These are phyloP conservation scores for Lachancea mirantina DNA, from an alignment of 805 yeast species.

Conservation along the genomic window DNA sequence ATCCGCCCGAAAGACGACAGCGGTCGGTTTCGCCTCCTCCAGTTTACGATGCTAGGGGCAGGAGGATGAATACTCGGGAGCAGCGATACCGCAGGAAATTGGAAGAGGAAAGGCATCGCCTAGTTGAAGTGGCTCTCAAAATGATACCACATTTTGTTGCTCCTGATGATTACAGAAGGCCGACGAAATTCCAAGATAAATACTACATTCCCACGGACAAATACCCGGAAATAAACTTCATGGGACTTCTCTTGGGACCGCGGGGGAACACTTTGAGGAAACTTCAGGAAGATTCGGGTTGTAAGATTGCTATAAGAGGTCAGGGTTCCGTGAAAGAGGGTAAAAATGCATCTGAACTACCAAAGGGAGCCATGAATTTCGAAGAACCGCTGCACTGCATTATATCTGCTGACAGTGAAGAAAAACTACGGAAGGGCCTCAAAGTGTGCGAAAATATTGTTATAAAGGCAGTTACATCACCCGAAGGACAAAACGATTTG, in stretches of 20 bases:
- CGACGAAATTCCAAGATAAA: slow-evolving; percentile 71
- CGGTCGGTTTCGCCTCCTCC: slow-evolving; percentile 91
- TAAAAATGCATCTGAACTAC: slow-evolving; percentile 44
- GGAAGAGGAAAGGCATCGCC: slow-evolving; percentile 71
- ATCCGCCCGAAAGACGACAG: slow-evolving; percentile 41
- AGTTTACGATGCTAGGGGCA: slow-evolving; percentile 73
- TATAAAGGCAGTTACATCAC: slow-evolving; percentile 76
- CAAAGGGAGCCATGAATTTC: slow-evolving; percentile 45
- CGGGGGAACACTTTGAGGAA: slow-evolving; percentile 84
- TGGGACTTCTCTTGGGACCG: slow-evolving; percentile 88
- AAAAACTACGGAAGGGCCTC: slow-evolving; percentile 67
- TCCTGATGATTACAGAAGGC: slow-evolving; percentile 68
- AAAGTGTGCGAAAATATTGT: slow-evolving; percentile 68
- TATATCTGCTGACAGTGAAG: slow-evolving; percentile 75
- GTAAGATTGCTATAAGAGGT: slow-evolving; percentile 86
- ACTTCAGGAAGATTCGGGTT: slow-evolving; percentile 80
- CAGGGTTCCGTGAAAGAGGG: slow-evolving; percentile 96
- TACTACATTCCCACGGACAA: slow-evolving; percentile 77
- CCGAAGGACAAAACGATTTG: slow-evolving; percentile 88
- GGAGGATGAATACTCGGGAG: slow-evolving; percentile 79
- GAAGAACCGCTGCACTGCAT: slow-evolving; percentile 87
- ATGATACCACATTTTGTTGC: slow-evolving; percentile 71
- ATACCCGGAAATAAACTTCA: slow-evolving; percentile 87
- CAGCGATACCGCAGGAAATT: slow-evolving; percentile 50
- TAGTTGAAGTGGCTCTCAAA: slow-evolving; percentile 69